These are phyloP conservation scores for Colletotrichum spinosum DNA, from an alignment of 2,329 filamentous ascomycete species.

Conservation along the genomic window DNA sequence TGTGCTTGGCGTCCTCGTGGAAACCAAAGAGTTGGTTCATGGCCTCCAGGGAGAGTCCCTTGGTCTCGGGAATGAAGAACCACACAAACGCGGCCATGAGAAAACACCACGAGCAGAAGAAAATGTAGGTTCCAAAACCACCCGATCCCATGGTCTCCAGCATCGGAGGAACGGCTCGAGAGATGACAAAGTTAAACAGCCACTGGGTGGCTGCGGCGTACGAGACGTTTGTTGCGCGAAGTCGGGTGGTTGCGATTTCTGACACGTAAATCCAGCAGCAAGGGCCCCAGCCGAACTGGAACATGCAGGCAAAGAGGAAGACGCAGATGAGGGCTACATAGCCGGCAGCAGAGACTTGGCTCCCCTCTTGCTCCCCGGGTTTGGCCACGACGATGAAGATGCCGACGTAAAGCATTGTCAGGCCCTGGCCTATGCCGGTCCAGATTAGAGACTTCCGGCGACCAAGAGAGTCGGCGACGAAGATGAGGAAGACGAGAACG, in stretches of 20 bases:
- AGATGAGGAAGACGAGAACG: conserved; percentile 37
- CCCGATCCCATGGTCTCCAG: conserved; percentile 59
- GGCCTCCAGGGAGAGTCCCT: conserved; percentile 46
- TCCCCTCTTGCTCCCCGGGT: conserved; percentile 53
- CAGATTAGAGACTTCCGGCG: conserved; percentile 41
- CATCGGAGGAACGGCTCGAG: conserved; percentile 73
- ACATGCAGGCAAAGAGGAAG: conserved; percentile 66
- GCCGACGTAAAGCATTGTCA: conserved; percentile 53
- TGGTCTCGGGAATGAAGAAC: conserved; percentile 65
- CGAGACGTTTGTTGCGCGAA: conserved; percentile 63
- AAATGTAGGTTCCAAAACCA: conserved; percentile 57
- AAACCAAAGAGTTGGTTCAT: conserved; percentile 36
- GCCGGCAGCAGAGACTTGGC: conserved; percentile 54
- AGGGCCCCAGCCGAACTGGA: conserved; percentile 54
- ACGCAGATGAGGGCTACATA: conserved; percentile 76
- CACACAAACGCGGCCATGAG: conserved; percentile 31
- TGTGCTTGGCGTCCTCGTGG: conserved; percentile 8
- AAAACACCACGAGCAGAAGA: conserved; percentile 54
- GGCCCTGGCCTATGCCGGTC: conserved; percentile 39
- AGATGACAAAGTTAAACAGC: conserved; percentile 75
- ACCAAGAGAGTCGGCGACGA: conserved; percentile 41
- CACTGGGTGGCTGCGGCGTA: conserved; percentile 72
- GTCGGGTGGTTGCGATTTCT: conserved; percentile 64
- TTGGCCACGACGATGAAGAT: conserved; percentile 71
- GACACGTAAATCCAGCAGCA: conserved; percentile 58